These are phyloP conservation scores for Tylopilus sp. DNA, from an alignment of 768 basidiomycete species.

Conservation along the genomic window DNA sequence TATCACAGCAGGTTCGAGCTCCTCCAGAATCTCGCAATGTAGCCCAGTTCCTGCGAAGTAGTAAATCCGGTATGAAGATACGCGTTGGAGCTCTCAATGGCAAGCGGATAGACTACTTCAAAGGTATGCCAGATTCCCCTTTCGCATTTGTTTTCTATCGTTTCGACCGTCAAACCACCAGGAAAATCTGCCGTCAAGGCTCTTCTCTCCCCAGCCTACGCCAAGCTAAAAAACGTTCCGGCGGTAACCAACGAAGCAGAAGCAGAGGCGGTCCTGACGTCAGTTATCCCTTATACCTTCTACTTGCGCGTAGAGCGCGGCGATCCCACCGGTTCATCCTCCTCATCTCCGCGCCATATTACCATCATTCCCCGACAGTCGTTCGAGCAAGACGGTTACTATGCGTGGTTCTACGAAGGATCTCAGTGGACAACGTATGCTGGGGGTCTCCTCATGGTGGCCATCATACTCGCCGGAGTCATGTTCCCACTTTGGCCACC, in stretches of 20 bases:
- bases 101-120: slow-evolving; percentile 97
- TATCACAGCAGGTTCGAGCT: slow-evolving; percentile 72
- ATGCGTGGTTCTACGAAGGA: slow-evolving; percentile 96
- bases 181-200: slow-evolving; percentile 94
- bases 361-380: slow-evolving; percentile 73
- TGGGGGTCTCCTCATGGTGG: slow-evolving; percentile 88
- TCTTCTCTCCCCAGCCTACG: slow-evolving; percentile 87
- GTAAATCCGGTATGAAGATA: slow-evolving; percentile 83
- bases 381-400: slow-evolving; percentile 80
- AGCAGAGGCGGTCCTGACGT: slow-evolving; percentile 63
- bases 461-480: slow-evolving; percentile 90
- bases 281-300: slow-evolving; percentile 80
- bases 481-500: slow-evolving; percentile 99
- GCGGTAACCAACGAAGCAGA: slow-evolving; percentile 72
- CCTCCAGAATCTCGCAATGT: slow-evolving; percentile 78
- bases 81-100: slow-evolving; percentile 90
- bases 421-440: slow-evolving; percentile 92
- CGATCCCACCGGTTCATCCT: slow-evolving; percentile 42
- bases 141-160: background rate
- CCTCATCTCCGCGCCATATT: slow-evolving; percentile 70
- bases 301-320: slow-evolving; percentile 90
- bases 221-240: slow-evolving; percentile 79
- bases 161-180: slow-evolving; percentile 28
- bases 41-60: slow-evolving; percentile 83
- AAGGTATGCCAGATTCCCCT: slow-evolving; percentile 52